Conservation (phyloP, 768 basidiomycete species). For the Melanogaster broomeanus region DNA sequence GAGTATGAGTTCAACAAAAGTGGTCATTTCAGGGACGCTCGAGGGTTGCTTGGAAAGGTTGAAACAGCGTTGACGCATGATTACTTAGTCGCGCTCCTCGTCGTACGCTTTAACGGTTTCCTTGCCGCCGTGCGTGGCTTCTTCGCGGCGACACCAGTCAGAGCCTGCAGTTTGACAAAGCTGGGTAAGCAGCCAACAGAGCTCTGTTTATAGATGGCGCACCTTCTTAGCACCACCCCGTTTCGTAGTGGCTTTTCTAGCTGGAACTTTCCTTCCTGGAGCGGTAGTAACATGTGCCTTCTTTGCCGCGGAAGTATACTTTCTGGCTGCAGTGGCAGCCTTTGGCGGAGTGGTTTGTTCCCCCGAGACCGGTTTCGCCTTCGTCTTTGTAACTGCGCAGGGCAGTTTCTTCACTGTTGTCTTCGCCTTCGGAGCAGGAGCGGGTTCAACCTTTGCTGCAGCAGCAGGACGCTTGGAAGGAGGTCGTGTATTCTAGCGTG, state of each 20-base stretch:
- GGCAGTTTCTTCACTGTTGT: neutral
- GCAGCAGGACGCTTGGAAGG: neutral
- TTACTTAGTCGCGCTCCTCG: neutral
- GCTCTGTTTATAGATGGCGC: neutral
- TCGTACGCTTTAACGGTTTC: neutral
- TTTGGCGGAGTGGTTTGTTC: slow-evolving; percentile 1
- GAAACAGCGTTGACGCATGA: neutral
- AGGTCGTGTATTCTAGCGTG: slow-evolving; percentile 15
- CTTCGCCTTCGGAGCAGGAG: neutral
- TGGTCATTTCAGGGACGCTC: neutral
- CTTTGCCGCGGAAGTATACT: slow-evolving; percentile 28
- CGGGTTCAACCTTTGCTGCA: neutral
- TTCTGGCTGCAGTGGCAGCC: slow-evolving; percentile 8
- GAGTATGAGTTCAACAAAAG: neutral
- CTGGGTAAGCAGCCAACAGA: neutral
- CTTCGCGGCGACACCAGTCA: neutral
- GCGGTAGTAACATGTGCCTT: slow-evolving; percentile 15
- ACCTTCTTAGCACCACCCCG: slow-evolving; percentile 11
- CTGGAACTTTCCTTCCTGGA: slow-evolving; percentile 8
- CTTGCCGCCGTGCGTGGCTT: neutral
- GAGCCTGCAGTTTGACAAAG: slow-evolving; percentile 2
- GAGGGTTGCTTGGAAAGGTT: neutral
- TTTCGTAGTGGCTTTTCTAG: slow-evolving; percentile 4
- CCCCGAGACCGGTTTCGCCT: neutral
- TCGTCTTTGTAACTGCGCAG: neutral